Percentiles rank a stretch among this genome's conserved stretches.
Evolutionary conservation across 2,329 filamentous ascomycete species (phyloP).

Genomic region (Huntiella moniliformis): DNA sequence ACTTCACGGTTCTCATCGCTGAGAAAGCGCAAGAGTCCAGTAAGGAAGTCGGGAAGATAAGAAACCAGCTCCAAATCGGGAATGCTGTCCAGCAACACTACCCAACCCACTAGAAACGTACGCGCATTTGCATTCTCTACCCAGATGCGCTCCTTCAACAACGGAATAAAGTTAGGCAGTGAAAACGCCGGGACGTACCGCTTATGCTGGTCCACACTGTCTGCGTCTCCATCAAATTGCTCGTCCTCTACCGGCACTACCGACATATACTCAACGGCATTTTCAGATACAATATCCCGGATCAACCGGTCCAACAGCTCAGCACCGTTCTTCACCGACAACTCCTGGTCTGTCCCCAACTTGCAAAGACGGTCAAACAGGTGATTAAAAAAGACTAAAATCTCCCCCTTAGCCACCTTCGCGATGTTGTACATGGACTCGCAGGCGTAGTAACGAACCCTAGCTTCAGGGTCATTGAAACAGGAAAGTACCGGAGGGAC

Average conservation of each 20-base stretch:
- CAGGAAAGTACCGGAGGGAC: constrained; percentile 92
- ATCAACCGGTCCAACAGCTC: constrained; percentile 86
- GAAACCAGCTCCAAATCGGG: constrained; percentile 89
- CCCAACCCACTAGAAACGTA: constrained; percentile 91
- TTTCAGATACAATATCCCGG: constrained; percentile 92
- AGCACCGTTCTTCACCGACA: constrained; percentile 95
- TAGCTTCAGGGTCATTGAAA: constrained; percentile 93
- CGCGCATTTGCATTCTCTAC: constrained; percentile 89
- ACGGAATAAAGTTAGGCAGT: constrained; percentile 71
- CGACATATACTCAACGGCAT: constrained; percentile 84
- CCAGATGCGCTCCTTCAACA: constrained; percentile 84
- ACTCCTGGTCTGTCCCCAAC: constrained; percentile 84
- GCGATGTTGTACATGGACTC: constrained; percentile 99
- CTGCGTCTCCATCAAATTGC: constrained; percentile 24
- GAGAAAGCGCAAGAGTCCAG: constrained; percentile 75
- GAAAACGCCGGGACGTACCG: constrained; percentile 54
- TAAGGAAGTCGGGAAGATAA: constrained; percentile 79
- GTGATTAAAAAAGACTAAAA: constrained; percentile 92
- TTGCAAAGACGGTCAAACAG: constrained; percentile 97
- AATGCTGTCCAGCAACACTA: constrained; percentile 85
- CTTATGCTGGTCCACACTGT: too few species aligned
- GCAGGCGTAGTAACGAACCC: constrained; percentile 93
- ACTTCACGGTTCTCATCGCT: constrained; percentile 85
- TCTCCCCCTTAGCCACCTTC: constrained; percentile 96
- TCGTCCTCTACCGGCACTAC: constrained; percentile 48